Percentiles rank a stretch among this genome's conserved stretches.
Conservation (phyloP, 306 rosid genomes). For the Prunus salicina region DNA sequence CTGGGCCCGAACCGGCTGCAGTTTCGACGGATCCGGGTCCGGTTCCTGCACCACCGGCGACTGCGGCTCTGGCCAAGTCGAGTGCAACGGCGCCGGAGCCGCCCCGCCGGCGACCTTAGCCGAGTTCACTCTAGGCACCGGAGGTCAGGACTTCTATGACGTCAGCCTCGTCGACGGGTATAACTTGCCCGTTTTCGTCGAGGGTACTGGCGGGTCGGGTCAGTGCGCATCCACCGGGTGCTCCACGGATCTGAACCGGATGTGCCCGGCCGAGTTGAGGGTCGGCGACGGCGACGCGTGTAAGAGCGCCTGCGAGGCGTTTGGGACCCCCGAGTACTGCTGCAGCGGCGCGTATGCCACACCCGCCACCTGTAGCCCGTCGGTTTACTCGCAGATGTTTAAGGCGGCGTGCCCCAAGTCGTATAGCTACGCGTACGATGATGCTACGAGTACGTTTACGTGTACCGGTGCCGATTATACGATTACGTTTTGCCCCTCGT, state of each 20-base stretch:
- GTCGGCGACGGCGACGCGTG: conserved; percentile 74
- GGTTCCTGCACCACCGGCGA: conserved; percentile 87
- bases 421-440: conserved; percentile 61
- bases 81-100: conserved; percentile 93
- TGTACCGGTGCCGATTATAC: conserved; percentile 61
- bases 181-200: conserved; percentile 76
- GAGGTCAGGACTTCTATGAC: conserved; percentile 89
- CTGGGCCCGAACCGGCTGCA: conserved; percentile 88
- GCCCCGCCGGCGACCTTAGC: conserved; percentile 85
- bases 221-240: conserved; percentile 77
- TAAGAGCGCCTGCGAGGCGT: conserved; percentile 95
- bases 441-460: conserved; percentile 58
- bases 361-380: conserved; percentile 49
- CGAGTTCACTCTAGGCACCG: conserved; percentile 87
- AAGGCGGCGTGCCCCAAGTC: conserved; percentile 59
- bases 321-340: conserved; percentile 83
- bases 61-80: conserved; percentile 76
- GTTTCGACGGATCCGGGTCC: conserved; percentile 66
- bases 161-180: conserved; percentile 97
- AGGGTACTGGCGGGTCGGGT: conserved; percentile 84
- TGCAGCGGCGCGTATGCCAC: conserved; percentile 60
- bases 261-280: conserved; percentile 76
- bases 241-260: conserved; percentile 69
- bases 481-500: conserved; percentile 58
- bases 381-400: conserved; percentile 61